phyloP scores from a whole-genome alignment of 2,329 filamentous ascomycete genomes.

The Davidsoniella eucalypti region DNA sequence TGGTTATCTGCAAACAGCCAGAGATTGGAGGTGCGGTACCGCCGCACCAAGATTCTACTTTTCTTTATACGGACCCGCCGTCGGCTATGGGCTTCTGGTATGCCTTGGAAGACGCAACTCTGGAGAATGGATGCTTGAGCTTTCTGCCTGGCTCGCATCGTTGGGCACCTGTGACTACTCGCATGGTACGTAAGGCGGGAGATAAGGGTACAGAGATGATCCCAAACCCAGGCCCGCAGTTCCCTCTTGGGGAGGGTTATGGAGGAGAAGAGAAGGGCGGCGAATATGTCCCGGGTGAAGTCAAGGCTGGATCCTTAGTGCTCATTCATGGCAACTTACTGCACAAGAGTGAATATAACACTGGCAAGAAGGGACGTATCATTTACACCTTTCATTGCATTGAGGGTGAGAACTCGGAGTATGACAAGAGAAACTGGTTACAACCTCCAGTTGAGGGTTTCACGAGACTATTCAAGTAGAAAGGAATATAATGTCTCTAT shows the following conservation, averaged over 20 bases:
- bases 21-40: slow-evolving; percentile 87
- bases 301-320: slow-evolving; percentile 79
- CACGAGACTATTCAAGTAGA: slow-evolving; percentile 40
- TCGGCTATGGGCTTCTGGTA: slow-evolving; percentile 95
- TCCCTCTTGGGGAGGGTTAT: slow-evolving; percentile 38
- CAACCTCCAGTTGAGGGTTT: slow-evolving; percentile 73
- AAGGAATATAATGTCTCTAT: not conserved
- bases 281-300: slow-evolving; percentile 64
- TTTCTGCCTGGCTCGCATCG: slow-evolving; percentile 73
- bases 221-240: slow-evolving; percentile 46
- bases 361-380: slow-evolving; percentile 68
- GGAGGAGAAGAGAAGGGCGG: slow-evolving; percentile 22
- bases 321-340: slow-evolving; percentile 90
- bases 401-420: slow-evolving; percentile 55
- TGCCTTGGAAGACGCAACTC: slow-evolving; percentile 79
- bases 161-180: slow-evolving; percentile 49
- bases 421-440: slow-evolving; percentile 85
- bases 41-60: slow-evolving; percentile 82
- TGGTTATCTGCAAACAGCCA: slow-evolving; percentile 97
- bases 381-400: slow-evolving; percentile 98
- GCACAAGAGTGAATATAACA: slow-evolving; percentile 92
- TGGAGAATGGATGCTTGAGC: slow-evolving; percentile 73
- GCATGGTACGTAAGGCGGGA: slow-evolving; percentile 53
- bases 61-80: slow-evolving; percentile 78
- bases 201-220: slow-evolving; percentile 51